Evolutionary conservation across 768 basidiomycete genomes (phyloP).

Genomic region (Phylloporus scabripes): DNA sequence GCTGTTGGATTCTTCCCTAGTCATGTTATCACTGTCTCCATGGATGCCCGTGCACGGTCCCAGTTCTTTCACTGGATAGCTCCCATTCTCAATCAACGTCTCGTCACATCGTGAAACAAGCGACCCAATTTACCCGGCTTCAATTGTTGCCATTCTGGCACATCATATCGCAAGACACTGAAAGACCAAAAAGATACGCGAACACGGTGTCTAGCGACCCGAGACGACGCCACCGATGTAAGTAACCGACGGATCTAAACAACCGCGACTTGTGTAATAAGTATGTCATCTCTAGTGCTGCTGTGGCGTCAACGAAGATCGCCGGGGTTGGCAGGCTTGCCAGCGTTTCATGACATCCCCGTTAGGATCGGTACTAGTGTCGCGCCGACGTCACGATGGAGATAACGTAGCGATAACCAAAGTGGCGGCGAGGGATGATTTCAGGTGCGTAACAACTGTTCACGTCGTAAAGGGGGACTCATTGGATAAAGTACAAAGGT

Average conservation of each 20-base stretch:
- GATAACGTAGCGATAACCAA: not conserved
- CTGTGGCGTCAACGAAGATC: conserved; percentile 1
- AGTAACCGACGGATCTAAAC: not conserved
- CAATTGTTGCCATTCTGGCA: not conserved
- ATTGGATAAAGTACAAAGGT: not conserved
- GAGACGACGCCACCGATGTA: not conserved
- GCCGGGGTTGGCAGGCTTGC: conserved; percentile 2
- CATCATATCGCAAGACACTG: not conserved
- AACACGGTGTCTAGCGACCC: not conserved
- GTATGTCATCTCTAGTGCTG: not conserved
- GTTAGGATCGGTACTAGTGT: not conserved
- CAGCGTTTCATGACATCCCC: conserved; percentile 8
- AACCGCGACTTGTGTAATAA: not conserved
- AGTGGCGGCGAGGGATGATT: not conserved
- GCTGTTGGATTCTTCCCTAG: no score
- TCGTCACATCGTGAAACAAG: not conserved
- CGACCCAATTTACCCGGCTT: not conserved
- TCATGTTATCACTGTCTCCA: no score
- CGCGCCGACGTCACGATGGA: not conserved
- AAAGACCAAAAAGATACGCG: not conserved
- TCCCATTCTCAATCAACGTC: not conserved
- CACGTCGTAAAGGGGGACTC: not conserved
- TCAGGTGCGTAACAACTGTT: not conserved
- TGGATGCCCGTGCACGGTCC: no score
- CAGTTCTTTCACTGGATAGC: not conserved